phyloP scores from a whole-genome alignment of 1,284 basidiomycete species.

The Blastosporella zonata region DNA sequence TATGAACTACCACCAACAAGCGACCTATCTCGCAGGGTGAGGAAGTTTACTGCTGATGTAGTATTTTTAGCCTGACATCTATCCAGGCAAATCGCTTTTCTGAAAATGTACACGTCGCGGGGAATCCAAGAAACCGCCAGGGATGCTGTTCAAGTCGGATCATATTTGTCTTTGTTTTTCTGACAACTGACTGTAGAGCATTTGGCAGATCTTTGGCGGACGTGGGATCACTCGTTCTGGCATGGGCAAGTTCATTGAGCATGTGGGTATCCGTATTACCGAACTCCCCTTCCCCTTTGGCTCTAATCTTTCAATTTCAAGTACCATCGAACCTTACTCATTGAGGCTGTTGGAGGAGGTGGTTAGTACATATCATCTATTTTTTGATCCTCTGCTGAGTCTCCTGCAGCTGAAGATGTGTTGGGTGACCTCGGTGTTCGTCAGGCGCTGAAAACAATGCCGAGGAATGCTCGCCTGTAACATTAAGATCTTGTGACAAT shows the following conservation, averaged over 20 bases:
- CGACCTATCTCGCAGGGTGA: constrained; percentile 37
- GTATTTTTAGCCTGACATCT: constrained; percentile 3
- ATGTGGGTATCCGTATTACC: constrained; percentile 37
- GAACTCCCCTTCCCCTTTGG: background rate
- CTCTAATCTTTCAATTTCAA: constrained; percentile 17
- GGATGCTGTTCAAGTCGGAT: constrained; percentile 47
- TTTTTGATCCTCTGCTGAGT: background rate
- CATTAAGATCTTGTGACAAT: background rate
- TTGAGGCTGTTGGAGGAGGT: constrained; percentile 41
- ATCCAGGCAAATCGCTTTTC: constrained; percentile 54
- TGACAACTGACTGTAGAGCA: background rate
- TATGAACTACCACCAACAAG: constrained; percentile 39
- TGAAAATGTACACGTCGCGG: constrained; percentile 55
- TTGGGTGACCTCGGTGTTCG: constrained; percentile 54
- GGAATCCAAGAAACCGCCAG: constrained; percentile 52
- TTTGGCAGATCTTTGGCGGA: constrained; percentile 51
- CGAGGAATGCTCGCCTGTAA: constrained; percentile 37
- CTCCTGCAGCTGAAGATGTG: constrained; percentile 38
- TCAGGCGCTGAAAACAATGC: constrained; percentile 51
- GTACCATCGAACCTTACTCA: constrained; percentile 48
- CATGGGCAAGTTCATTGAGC: constrained; percentile 57
- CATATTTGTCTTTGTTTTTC: background rate
- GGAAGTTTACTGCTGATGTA: constrained; percentile 8
- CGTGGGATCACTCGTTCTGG: constrained; percentile 56
- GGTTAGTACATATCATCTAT: constrained; percentile 14